Evolutionary conservation across 352 stramenopile genomes (phyloP).

Genomic region (Pythium brassicae): DNA sequence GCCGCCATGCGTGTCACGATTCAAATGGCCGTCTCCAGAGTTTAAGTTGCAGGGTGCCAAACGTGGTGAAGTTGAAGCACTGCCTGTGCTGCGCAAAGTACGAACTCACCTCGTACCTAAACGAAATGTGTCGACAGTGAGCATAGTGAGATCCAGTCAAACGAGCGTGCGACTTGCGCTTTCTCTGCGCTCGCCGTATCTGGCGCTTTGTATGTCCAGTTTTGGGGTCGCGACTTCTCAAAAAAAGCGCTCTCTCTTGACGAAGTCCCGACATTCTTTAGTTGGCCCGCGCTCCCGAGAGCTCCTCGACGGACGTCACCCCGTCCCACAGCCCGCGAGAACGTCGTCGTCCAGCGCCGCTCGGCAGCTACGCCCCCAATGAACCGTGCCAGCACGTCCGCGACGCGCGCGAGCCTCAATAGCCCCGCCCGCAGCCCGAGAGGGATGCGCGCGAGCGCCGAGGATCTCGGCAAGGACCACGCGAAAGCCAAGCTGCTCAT

Average conservation of each 20-base stretch:
- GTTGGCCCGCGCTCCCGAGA: background rate
- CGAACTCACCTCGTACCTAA: too few species aligned
- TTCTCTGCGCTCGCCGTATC: background rate
- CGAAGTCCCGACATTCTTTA: conserved; percentile 1
- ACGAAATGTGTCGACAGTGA: conserved; percentile 3
- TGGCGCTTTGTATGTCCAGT: conserved; percentile 8
- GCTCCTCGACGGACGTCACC: too few species aligned
- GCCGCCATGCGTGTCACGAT: conserved; percentile 3
- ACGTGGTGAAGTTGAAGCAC: too few species aligned
- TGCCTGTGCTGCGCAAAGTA: background rate
- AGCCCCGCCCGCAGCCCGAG: background rate
- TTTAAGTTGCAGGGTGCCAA: background rate
- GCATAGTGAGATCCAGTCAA: background rate
- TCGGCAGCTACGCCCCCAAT: too few species aligned
- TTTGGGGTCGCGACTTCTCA: background rate
- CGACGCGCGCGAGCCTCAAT: background rate
- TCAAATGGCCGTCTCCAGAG: too few species aligned
- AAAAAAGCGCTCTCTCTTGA: background rate
- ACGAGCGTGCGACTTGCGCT: background rate
- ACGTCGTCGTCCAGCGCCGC: too few species aligned
- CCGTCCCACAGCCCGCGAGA: too few species aligned
- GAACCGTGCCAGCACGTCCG: too few species aligned
- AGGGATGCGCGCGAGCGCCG: background rate
- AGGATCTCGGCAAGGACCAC: conserved; percentile 26
- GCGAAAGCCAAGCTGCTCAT: conserved; percentile 69